Conservation (phyloP, 225 moss, liverwort and hornwort species). For the Polytrichum formosum region DNA sequence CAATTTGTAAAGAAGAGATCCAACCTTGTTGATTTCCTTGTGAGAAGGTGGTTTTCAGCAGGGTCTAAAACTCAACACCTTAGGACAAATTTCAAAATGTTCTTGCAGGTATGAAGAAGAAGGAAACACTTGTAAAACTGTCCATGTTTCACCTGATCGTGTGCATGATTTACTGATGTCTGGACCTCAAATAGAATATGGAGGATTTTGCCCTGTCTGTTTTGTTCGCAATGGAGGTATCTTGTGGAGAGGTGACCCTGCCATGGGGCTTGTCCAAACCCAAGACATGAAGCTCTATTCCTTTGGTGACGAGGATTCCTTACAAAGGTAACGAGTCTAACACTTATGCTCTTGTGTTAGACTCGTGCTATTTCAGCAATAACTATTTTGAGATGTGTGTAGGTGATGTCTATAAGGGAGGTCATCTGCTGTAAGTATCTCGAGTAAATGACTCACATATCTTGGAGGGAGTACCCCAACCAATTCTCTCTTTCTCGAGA, state of each 20-base stretch:
- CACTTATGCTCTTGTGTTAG: too few species aligned
- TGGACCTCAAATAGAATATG: constrained; percentile 51
- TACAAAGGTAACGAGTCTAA: constrained; percentile 30
- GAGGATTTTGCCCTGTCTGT: constrained; percentile 66
- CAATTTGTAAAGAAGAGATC: too few species aligned
- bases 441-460: not conserved
- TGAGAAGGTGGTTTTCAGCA: too few species aligned
- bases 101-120: constrained; percentile 33
- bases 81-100: too few species aligned
- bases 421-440: too few species aligned
- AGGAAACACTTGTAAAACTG: constrained; percentile 21
- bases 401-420: too few species aligned
- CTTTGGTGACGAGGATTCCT: constrained; percentile 52
- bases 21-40: too few species aligned
- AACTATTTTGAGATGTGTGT: too few species aligned
- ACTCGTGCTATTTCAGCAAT: too few species aligned
- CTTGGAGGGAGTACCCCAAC: too few species aligned
- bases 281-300: constrained; percentile 47
- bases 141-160: constrained; percentile 24
- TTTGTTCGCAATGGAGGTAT: constrained; percentile 59
- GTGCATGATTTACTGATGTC: constrained; percentile 27
- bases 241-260: constrained; percentile 55
- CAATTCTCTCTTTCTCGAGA: too few species aligned
- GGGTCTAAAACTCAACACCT: too few species aligned
- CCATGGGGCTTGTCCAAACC: constrained; percentile 53